Conservation (phyloP, 83 land plant species). For the Picea engelmannii region DNA sequence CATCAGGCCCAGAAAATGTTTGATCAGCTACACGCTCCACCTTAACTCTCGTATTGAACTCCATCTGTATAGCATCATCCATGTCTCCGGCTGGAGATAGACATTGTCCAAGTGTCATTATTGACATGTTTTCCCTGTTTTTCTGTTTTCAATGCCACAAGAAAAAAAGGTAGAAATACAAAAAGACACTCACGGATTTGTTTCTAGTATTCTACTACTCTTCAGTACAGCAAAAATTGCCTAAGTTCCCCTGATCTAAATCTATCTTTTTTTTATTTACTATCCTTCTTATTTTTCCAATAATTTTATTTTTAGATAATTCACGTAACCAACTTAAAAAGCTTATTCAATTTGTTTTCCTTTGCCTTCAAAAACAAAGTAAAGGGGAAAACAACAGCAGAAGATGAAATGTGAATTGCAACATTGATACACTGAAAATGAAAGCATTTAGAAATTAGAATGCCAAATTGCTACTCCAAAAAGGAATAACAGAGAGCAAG, state of each 20-base stretch:
- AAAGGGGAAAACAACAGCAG: background rate
- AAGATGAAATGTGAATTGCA: background rate
- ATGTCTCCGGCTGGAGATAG: background rate
- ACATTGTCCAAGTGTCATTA: background rate
- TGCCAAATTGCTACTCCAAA: background rate
- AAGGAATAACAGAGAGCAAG: background rate
- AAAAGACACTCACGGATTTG: background rate
- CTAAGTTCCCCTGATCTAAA: background rate
- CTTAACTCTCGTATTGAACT: background rate
- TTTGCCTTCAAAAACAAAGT: background rate
- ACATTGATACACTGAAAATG: background rate
- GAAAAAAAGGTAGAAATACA: background rate
- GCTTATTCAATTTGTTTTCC: background rate
- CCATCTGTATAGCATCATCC: slow-evolving; percentile 9
- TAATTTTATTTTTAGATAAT: background rate
- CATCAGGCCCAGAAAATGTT: background rate
- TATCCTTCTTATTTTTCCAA: background rate
- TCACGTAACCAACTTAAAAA: background rate
- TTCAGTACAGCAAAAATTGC: background rate
- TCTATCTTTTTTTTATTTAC: no score
- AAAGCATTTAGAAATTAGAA: background rate
- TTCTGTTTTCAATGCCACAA: background rate
- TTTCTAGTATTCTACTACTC: background rate
- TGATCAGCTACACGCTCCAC: background rate
- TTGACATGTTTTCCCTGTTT: background rate